Conservation (phyloP, 225 moss, liverwort and hornwort genomes). For the Antitrichia curtipendula region DNA sequence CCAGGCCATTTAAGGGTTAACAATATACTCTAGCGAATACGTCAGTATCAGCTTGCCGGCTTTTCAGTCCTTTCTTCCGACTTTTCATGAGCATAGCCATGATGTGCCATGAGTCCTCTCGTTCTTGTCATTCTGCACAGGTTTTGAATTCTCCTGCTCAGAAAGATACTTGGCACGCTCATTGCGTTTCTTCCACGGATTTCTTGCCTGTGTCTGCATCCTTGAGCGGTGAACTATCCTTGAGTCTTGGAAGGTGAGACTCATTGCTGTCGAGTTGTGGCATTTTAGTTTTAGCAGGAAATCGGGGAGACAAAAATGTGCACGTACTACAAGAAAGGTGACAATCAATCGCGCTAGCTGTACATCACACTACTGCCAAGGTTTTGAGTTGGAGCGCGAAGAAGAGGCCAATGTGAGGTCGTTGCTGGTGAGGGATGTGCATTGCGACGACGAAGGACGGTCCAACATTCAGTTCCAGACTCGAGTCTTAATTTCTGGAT, state of each 20-base stretch:
- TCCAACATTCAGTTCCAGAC: background rate
- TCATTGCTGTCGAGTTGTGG: background rate
- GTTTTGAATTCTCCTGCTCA: background rate
- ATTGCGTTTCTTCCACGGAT: background rate
- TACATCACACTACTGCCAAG: background rate
- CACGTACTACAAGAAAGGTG: background rate
- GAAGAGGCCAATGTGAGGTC: background rate
- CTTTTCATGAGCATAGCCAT: background rate
- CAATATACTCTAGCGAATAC: no score
- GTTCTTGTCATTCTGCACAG: background rate
- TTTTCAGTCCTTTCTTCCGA: background rate
- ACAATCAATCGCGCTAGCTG: background rate
- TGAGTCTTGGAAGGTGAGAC: background rate
- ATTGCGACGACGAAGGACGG: background rate
- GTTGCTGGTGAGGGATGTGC: background rate
- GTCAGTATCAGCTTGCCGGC: background rate
- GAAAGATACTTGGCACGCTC: background rate
- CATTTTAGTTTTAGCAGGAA: background rate
- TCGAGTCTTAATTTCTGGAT: background rate
- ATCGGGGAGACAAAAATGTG: background rate
- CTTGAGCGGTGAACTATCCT: background rate
- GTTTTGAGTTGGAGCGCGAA: background rate
- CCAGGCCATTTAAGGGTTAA: no score
- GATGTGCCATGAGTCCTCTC: background rate
- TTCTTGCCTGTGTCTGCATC: background rate